Evolutionary conservation across 768 basidiomycete genomes (phyloP).

Genomic region (Serendipita sp.): DNA sequence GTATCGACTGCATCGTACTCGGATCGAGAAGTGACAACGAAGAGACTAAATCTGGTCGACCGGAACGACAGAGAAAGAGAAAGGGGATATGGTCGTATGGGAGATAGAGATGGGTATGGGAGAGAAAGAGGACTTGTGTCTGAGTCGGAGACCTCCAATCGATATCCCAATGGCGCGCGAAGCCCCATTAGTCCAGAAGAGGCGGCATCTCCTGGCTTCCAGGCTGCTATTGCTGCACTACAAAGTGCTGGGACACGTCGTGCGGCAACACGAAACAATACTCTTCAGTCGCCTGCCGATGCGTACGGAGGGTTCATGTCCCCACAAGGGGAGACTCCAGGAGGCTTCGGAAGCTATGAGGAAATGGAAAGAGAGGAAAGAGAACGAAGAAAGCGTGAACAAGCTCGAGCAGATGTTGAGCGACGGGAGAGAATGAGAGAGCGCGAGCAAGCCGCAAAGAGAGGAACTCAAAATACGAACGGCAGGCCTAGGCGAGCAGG

Average conservation of each 20-base stretch:
- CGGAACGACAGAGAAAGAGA: neutral
- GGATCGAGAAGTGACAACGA: neutral
- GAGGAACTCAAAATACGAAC: constrained; percentile 34
- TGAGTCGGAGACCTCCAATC: neutral
- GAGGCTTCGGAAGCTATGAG: constrained; percentile 3
- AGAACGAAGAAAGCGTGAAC: constrained; percentile 22
- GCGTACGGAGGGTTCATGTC: neutral
- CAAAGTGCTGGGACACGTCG: constrained; percentile 45
- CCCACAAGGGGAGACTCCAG: neutral
- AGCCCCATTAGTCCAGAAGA: constrained; percentile 1
- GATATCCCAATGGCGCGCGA: neutral
- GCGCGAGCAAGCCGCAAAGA: constrained; percentile 46
- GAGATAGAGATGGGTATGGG: neutral
- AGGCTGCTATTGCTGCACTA: constrained; percentile 51
- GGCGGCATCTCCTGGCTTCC: constrained; percentile 31
- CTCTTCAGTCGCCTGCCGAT: neutral
- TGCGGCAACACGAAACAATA: constrained; percentile 17
- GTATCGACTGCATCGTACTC: neutral
- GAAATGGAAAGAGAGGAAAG: constrained; percentile 34
- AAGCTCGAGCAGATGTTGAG: neutral
- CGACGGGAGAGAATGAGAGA: constrained; percentile 37
- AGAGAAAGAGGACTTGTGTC: neutral
- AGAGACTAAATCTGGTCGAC: neutral
- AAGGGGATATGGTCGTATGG: neutral
- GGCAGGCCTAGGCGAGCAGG: constrained; percentile 53